Conservation (phyloP, 2,329 filamentous ascomycete species). For the Cytospora leucostoma region DNA sequence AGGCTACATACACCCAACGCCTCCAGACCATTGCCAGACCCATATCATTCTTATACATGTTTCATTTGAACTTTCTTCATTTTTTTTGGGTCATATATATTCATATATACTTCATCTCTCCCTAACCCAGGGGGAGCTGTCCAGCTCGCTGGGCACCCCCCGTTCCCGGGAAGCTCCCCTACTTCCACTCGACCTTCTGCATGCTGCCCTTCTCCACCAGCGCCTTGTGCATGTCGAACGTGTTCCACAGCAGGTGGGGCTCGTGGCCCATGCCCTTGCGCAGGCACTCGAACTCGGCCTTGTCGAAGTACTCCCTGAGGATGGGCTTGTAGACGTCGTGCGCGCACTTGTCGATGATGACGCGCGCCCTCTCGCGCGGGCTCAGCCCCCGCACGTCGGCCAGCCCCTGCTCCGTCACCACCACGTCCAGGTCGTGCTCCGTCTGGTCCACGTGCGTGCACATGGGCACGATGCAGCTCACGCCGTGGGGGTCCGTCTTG, state of each 20-base stretch:
- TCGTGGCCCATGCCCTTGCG: constrained; percentile 88
- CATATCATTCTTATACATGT: no score
- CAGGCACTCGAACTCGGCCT: constrained; percentile 83
- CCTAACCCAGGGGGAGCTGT: no score
- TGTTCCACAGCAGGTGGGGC: constrained; percentile 82
- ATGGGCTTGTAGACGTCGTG: constrained; percentile 86
- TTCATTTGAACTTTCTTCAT: no score
- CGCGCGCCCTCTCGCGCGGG: constrained; percentile 76
- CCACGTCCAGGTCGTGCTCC: constrained; percentile 87
- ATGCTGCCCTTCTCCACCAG: constrained; percentile 82
- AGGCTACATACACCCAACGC: no score
- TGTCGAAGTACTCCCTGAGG: constrained; percentile 78
- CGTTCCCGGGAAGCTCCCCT: no score
- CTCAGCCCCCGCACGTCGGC: constrained; percentile 82
- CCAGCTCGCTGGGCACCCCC: no score
- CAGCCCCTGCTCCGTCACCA: constrained; percentile 75
- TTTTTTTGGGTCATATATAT: no score
- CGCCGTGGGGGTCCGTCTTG: constrained; percentile 79
- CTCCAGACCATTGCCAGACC: no score
- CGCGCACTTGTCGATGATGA: constrained; percentile 85
- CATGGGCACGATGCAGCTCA: constrained; percentile 91
- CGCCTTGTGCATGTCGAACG: constrained; percentile 87
- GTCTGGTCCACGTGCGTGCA: constrained; percentile 91
- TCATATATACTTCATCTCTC: neutral
- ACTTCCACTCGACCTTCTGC: constrained; percentile 72